These are phyloP conservation scores for Mycena epipterygia DNA, from an alignment of 768 basidiomycete species.

Conservation along the genomic window DNA sequence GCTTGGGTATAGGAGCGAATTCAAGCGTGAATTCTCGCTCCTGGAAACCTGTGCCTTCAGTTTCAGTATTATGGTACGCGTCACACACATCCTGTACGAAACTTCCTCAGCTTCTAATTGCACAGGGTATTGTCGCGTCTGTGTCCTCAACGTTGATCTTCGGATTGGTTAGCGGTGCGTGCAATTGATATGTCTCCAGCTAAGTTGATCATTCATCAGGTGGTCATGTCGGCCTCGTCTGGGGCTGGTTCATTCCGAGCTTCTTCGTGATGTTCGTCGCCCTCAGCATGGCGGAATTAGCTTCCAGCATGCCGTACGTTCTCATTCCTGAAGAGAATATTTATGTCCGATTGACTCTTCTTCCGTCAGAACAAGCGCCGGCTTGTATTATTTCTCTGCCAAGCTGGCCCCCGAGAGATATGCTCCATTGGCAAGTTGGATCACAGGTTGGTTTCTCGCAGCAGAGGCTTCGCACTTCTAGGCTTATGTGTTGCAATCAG, in stretches of 20 bases:
- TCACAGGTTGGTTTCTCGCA: conserved; percentile 54
- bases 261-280: conserved; percentile 78
- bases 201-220: conserved; percentile 51
- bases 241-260: conserved; percentile 81
- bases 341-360: neutral
- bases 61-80: conserved; percentile 65
- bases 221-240: conserved; percentile 84
- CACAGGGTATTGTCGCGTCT: conserved; percentile 79
- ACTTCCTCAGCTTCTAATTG: conserved; percentile 56
- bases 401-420: conserved; percentile 76
- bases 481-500: conserved; percentile 38
- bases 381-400: conserved; percentile 84
- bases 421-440: conserved; percentile 75
- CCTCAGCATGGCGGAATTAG: conserved; percentile 79
- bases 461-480: neutral
- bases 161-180: conserved; percentile 67
- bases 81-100: conserved; percentile 43
- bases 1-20: conserved; percentile 80
- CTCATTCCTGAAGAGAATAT: neutral
- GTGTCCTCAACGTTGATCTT: conserved; percentile 78
- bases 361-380: conserved; percentile 79
- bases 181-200: neutral
- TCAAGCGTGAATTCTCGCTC: conserved; percentile 81
- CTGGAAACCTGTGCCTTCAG: conserved; percentile 76
- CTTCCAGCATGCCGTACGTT: conserved; percentile 83